Evolutionary conservation across 257 asterid species (phyloP).

Genomic region (Ajuga chamaepitys): DNA sequence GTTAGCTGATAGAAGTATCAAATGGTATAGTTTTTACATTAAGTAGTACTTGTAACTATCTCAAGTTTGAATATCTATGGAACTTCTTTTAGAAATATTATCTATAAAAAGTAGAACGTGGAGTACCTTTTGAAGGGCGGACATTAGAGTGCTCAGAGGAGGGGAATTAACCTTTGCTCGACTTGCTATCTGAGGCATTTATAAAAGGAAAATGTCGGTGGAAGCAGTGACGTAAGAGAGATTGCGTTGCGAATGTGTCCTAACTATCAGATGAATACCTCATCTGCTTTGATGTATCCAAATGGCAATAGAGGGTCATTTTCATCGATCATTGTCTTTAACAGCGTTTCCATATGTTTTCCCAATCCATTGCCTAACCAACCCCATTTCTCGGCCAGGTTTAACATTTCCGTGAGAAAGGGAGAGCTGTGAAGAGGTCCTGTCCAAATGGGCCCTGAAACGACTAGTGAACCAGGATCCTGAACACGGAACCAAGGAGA

Average conservation of each 20-base stretch:
- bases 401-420: slow-evolving; percentile 48
- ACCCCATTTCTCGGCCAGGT: slow-evolving; percentile 79
- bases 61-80: background rate
- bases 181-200: slow-evolving; percentile 54
- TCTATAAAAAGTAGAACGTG: background rate
- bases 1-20: too few species aligned
- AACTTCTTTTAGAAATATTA: too few species aligned
- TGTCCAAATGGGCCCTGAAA: slow-evolving; percentile 95
- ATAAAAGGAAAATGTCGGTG: background rate
- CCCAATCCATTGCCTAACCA: slow-evolving; percentile 64
- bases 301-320: slow-evolving; percentile 79
- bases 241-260: background rate
- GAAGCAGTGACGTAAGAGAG: background rate
- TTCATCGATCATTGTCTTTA: slow-evolving; percentile 69
- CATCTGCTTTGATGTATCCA: slow-evolving; percentile 72
- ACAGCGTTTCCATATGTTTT: slow-evolving; percentile 47
- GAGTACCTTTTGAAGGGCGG: slow-evolving; percentile 51
- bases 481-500: slow-evolving; percentile 21
- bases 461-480: slow-evolving; percentile 61
- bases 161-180: slow-evolving; percentile 82
- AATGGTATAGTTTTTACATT: too few species aligned
- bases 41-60: too few species aligned
- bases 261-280: slow-evolving; percentile 38
- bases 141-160: slow-evolving; percentile 36
- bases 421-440: slow-evolving; percentile 77